phyloP scores from a whole-genome alignment of 139 green algal genomes.

The Haematococcus sp. region DNA sequence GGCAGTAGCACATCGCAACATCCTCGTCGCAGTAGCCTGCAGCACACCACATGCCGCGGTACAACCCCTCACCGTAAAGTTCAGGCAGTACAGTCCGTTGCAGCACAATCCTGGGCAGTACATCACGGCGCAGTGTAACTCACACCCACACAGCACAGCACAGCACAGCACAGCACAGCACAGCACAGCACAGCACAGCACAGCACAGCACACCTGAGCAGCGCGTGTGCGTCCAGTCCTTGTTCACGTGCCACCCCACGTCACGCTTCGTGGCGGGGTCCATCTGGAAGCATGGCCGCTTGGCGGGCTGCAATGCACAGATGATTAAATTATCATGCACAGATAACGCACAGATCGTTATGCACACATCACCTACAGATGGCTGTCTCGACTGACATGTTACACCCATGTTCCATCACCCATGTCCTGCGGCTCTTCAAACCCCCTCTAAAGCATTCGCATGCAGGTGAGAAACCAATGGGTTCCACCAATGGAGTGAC shows the following conservation, averaged over 20 bases:
- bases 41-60: no score
- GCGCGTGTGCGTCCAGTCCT: constrained; percentile 32
- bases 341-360: no score
- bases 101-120: background rate
- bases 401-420: no score
- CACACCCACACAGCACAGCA: background rate
- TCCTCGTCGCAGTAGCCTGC: background rate
- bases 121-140: background rate
- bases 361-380: no score
- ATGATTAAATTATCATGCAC: no score
- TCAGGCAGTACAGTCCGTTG: background rate
- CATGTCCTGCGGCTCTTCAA: no score
- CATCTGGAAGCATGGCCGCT: constrained; percentile 53
- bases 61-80: no score
- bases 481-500: no score
- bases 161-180: background rate
- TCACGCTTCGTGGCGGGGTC: constrained; percentile 31
- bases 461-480: no score
- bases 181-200: constrained; percentile 13
- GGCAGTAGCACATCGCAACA: constrained; percentile 7
- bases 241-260: constrained; percentile 10
- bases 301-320: no score
- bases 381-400: no score
- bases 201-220: constrained; percentile 16
- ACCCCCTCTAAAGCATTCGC: no score